Base-by-base conservation (phyloP, 2,329 filamentous ascomycete genomes). In the Aureobasidium sp. region DNA sequence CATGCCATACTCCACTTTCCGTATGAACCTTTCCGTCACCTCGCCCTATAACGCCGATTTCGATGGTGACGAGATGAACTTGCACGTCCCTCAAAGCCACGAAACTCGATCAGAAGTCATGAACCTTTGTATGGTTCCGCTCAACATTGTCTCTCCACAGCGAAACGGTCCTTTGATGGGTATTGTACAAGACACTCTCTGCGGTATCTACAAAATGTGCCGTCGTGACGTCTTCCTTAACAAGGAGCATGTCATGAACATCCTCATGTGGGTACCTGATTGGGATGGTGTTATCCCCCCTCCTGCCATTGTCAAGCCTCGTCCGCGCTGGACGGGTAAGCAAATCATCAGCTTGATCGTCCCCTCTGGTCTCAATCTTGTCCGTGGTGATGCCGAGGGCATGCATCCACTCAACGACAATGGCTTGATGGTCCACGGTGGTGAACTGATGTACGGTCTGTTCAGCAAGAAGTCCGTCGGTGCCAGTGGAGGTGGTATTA, bases 21-120 rank as follows among this genome's bases (percentile, higher is more conserved):
- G 93, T 59, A 80, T 99, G 41, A 99, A 99, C 66, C 72, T 98
- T 61, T 98, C 93, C 0, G 93, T 98, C 65, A 98, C 94, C 0
- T 95, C 90, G 24, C 93, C 93, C 0, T 99, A 99, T 78, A 99
- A 99, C 74, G 93, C 93, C 63, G 93, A 98, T 87, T 98, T 98
- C 73, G 93, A 98, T 66, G 93, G 93, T 73, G 93, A 98, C 69
- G 93, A 99, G 72, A 99, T 99, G 93, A 99, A 99, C 68, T 82
- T 99, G 74, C 93, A 99, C 79, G 94, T 98, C 49, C 94, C 93
- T 3, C 93, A 99, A 66, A 93, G 88, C 32, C 90, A 98, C 66
- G 94, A 99, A 71, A 94, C 94, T 29, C 86, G 93, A 56, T 90
- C 94, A 40, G 93, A 99, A 70, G 83, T 98, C 62, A 88, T 84